Conservation (phyloP, 2,329 filamentous ascomycete genomes). For the Scedosporium apiospermum region DNA sequence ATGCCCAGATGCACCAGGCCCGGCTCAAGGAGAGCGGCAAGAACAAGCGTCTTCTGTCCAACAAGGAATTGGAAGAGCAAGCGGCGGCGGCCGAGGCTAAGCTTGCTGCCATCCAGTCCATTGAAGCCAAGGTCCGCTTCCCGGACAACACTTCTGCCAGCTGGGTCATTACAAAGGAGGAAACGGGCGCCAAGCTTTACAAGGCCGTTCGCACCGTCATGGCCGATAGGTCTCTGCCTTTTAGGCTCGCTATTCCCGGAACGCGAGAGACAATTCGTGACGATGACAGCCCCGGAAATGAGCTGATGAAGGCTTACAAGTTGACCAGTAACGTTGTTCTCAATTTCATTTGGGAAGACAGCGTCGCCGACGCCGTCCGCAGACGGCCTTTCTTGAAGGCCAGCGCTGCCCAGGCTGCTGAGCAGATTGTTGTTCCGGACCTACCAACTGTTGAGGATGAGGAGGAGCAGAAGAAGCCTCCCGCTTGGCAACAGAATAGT, state of each 20-base stretch:
- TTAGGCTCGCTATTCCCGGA: slow-evolving; percentile 60
- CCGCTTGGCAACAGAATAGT: slow-evolving; percentile 13
- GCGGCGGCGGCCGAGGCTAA: slow-evolving; percentile 56
- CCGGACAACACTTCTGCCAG: slow-evolving; percentile 76
- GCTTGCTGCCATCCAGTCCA: slow-evolving; percentile 54
- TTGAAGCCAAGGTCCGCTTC: slow-evolving; percentile 74
- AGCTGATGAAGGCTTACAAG: slow-evolving; percentile 63
- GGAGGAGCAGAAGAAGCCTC: slow-evolving; percentile 25
- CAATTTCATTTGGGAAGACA: slow-evolving; percentile 65
- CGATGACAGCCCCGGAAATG: slow-evolving; percentile 34
- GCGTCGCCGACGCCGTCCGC: slow-evolving; percentile 45
- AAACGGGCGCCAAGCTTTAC: slow-evolving; percentile 66
- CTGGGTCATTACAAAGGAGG: slow-evolving; percentile 56
- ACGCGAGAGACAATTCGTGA: slow-evolving; percentile 39
- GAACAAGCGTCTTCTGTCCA: slow-evolving; percentile 72
- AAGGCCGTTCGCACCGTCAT: slow-evolving; percentile 65
- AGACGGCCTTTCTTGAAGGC: slow-evolving; percentile 49
- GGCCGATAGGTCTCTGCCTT: slow-evolving; percentile 52
- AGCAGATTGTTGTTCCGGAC: slow-evolving; percentile 56
- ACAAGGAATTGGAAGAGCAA: slow-evolving; percentile 68
- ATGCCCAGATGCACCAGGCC: slow-evolving; percentile 65
- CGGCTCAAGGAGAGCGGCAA: slow-evolving; percentile 51
- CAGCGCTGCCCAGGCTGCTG: slow-evolving; percentile 50
- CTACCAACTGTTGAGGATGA: slow-evolving; percentile 29
- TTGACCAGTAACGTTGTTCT: slow-evolving; percentile 59